These are phyloP conservation scores for Ceratopteris richardii DNA, from an alignment of 75 land plant genomes.

Conservation along the genomic window DNA sequence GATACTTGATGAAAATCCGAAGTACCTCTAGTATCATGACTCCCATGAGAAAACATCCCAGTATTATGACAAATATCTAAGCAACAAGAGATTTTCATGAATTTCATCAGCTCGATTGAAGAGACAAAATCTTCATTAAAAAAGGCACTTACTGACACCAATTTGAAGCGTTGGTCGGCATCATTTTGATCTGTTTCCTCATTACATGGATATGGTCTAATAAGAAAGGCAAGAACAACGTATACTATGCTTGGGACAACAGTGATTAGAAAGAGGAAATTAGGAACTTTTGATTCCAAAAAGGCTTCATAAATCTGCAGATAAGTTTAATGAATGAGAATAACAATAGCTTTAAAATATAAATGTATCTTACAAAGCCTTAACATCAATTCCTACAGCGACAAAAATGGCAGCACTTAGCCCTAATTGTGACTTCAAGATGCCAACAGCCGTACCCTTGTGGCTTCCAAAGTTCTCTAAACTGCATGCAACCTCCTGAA, in stretches of 20 bases:
- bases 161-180: conserved; percentile 17
- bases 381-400: conserved; percentile 13
- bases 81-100: not conserved
- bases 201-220: conserved; percentile 16
- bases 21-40: conserved; percentile 15
- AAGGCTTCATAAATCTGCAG: conserved; percentile 41
- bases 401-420: conserved; percentile 49
- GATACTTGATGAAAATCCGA: too few species aligned
- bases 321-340: not conserved
- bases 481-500: conserved; percentile 8
- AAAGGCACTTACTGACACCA: conserved; percentile 26
- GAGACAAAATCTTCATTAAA: not conserved
- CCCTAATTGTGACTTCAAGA: conserved; percentile 38
- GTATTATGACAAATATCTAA: conserved; percentile 13
- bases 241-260: conserved; percentile 21
- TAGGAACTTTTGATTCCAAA: conserved; percentile 27
- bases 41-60: conserved; percentile 21
- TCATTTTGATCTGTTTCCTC: conserved; percentile 14
- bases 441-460: conserved; percentile 39
- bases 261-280: conserved; percentile 25
- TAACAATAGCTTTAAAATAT: not conserved
- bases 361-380: not conserved
- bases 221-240: conserved; percentile 15
- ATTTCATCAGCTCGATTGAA: not conserved
- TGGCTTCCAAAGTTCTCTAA: conserved; percentile 29